Evolutionary conservation across 345 rosid genomes (phyloP).

Genomic region (Abelmoschus esculentus): DNA sequence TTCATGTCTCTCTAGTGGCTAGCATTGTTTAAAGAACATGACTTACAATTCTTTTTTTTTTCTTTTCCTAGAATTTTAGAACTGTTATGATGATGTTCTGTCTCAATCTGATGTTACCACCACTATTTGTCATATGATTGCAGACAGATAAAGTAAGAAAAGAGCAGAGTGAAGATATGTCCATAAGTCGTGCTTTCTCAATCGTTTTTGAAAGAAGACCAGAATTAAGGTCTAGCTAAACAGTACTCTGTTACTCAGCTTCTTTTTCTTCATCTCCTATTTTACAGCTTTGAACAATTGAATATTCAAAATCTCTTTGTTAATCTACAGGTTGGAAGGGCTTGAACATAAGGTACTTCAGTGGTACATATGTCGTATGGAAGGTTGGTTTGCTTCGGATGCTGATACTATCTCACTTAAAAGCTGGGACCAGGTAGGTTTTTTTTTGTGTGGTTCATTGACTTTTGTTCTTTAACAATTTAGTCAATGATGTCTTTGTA

Average conservation of each 20-base stretch:
- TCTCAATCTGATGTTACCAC: background rate
- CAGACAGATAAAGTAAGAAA: slow-evolving; percentile 72
- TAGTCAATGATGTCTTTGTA: background rate
- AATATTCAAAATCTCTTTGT: background rate
- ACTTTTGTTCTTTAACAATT: background rate
- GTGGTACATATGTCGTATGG: slow-evolving; percentile 98
- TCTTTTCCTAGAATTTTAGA: background rate
- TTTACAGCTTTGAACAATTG: background rate
- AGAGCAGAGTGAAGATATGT: slow-evolving; percentile 62
- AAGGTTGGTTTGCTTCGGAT: slow-evolving; percentile 99
- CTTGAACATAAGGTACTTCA: slow-evolving; percentile 41
- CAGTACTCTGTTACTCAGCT: background rate
- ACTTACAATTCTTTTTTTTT: background rate
- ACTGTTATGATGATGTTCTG: background rate
- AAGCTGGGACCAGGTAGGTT: slow-evolving; percentile 58
- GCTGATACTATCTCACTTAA: slow-evolving; percentile 83
- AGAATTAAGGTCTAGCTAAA: slow-evolving; percentile 56
- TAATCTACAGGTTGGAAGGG: slow-evolving; percentile 14
- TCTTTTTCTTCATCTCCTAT: background rate
- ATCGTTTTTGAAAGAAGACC: slow-evolving; percentile 69
- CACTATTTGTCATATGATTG: slow-evolving; percentile 20
- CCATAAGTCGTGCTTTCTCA: slow-evolving; percentile 59
- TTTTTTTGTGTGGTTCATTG: background rate
- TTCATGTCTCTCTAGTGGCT: background rate
- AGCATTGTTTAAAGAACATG: background rate